Percentiles rank a stretch among this genome's conserved stretches.
These are phyloP conservation scores for Akanthomyces uredinophilus DNA, from an alignment of 2,329 filamentous ascomycete species.

Conservation along the genomic window DNA sequence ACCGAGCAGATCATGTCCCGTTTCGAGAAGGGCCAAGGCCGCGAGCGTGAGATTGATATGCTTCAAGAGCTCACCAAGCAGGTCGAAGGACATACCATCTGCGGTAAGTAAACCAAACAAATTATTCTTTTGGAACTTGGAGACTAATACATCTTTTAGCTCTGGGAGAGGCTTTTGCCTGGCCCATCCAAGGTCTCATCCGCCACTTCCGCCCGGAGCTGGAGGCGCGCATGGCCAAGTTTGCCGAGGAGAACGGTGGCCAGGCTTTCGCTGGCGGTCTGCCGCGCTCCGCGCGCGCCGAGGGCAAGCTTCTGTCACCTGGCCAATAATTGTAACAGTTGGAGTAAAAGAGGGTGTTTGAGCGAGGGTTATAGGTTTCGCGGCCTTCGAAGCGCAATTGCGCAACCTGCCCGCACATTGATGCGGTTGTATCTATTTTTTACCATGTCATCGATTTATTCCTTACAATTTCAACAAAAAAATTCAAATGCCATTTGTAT, in stretches of 20 bases:
- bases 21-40: slow-evolving; percentile 85
- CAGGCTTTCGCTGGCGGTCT: slow-evolving; percentile 81
- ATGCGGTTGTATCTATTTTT: slow-evolving; percentile 19
- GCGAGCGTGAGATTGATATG: slow-evolving; percentile 96
- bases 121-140: neutral
- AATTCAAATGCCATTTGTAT: neutral
- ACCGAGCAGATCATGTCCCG: slow-evolving; percentile 98
- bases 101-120: slow-evolving; percentile 54
- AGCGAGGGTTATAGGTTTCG: slow-evolving; percentile 6
- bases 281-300: slow-evolving; percentile 66
- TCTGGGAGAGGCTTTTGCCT: slow-evolving; percentile 94
- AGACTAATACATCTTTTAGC: slow-evolving; percentile 44
- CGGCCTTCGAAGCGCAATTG: slow-evolving; percentile 7
- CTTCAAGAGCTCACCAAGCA: slow-evolving; percentile 98
- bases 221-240: slow-evolving; percentile 83
- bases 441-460: slow-evolving; percentile 16
- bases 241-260: slow-evolving; percentile 67
- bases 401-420: slow-evolving; percentile 12
- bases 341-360: slow-evolving; percentile 15
- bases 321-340: slow-evolving; percentile 63
- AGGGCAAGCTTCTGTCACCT: slow-evolving; percentile 81
- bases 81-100: slow-evolving; percentile 98
- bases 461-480: neutral
- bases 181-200: slow-evolving; percentile 97
- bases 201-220: slow-evolving; percentile 96